Percentiles rank a stretch among this genome's conserved stretches.
phyloP scores from a whole-genome alignment of 108 stramenopile species.

The Mediolabrus comicus region DNA sequence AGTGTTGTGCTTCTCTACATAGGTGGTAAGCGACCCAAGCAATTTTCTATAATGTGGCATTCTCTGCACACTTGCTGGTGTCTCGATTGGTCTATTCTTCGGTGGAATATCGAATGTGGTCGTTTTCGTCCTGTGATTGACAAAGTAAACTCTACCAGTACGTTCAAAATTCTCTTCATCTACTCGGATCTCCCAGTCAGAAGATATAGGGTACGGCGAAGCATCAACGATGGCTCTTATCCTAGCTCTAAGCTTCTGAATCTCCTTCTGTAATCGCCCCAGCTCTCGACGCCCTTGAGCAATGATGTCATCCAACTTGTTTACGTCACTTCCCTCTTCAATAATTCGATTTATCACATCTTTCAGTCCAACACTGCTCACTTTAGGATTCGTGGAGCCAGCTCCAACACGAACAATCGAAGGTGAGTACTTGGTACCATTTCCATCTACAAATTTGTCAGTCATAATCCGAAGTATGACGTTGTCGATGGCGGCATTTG shows the following conservation, averaged over 20 bases:
- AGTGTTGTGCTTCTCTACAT: slow-evolving; percentile 45
- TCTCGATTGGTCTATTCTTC: slow-evolving; percentile 33
- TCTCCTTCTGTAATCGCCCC: slow-evolving; percentile 32
- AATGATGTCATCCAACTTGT: slow-evolving; percentile 32
- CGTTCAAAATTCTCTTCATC: slow-evolving; percentile 41
- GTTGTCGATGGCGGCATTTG: slow-evolving; percentile 91
- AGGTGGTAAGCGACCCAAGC: slow-evolving; percentile 41
- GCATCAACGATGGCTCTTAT: slow-evolving; percentile 47
- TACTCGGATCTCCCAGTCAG: slow-evolving; percentile 65
- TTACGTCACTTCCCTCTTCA: slow-evolving; percentile 28
- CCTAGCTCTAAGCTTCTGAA: slow-evolving; percentile 44
- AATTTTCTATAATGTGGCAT: slow-evolving; percentile 49
- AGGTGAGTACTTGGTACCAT: slow-evolving; percentile 68
- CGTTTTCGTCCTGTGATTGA: slow-evolving; percentile 55
- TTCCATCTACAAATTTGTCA: slow-evolving; percentile 67
- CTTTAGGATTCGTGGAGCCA: slow-evolving; percentile 29
- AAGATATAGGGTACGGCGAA: slow-evolving; percentile 44
- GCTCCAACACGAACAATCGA: slow-evolving; percentile 66
- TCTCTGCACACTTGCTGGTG: slow-evolving; percentile 21
- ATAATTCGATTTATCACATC: slow-evolving; percentile 30
- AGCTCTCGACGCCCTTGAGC: slow-evolving; percentile 28
- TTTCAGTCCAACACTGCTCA: slow-evolving; percentile 37
- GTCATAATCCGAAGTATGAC: slow-evolving; percentile 73
- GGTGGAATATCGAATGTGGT: slow-evolving; percentile 50
- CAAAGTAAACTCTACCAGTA: slow-evolving; percentile 42